phyloP scores from a whole-genome alignment of 108 stramenopile species.

The Nannochloropsis granulata region DNA sequence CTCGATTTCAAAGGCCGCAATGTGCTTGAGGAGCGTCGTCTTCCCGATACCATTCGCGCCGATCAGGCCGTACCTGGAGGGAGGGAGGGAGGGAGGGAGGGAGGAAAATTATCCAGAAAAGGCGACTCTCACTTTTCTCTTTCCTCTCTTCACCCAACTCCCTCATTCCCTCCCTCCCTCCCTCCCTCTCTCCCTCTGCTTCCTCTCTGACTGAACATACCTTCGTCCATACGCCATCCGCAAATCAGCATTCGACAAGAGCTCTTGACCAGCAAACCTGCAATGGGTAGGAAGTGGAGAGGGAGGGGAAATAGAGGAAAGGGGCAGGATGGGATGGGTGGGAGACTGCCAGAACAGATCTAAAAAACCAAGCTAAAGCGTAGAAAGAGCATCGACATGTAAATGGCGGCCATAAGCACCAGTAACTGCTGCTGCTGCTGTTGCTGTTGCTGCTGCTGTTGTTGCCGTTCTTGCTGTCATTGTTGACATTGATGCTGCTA shows the following conservation, averaged over 20 bases:
- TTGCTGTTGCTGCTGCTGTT: conserved; percentile 11
- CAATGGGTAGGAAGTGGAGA: not conserved
- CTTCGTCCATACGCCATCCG: not conserved
- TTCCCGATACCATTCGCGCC: conserved; percentile 77
- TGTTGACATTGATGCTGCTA: conserved; percentile 6
- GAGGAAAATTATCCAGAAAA: not conserved
- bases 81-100: not conserved
- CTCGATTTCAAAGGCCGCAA: conserved; percentile 42
- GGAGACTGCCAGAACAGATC: not conserved
- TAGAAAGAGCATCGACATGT: not conserved
- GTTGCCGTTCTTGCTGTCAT: conserved; percentile 14
- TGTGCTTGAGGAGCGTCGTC: conserved; percentile 54
- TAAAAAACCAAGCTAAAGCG: not conserved
- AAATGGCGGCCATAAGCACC: not conserved
- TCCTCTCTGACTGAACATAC: not conserved
- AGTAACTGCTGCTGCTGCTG: not conserved
- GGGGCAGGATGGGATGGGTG: too few species aligned
- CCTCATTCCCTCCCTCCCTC: too few species aligned
- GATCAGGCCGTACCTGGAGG: conserved; percentile 58
- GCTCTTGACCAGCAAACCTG: not conserved
- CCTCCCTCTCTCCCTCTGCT: too few species aligned
- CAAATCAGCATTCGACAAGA: not conserved
- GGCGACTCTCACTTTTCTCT: too few species aligned
- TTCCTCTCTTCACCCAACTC: too few species aligned
- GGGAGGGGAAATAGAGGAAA: too few species aligned